Evolutionary conservation across 2,329 filamentous ascomycete genomes (phyloP), one percentile per base, ranked within the genome.

Genomic region (Talaromyces sp.): DNA sequence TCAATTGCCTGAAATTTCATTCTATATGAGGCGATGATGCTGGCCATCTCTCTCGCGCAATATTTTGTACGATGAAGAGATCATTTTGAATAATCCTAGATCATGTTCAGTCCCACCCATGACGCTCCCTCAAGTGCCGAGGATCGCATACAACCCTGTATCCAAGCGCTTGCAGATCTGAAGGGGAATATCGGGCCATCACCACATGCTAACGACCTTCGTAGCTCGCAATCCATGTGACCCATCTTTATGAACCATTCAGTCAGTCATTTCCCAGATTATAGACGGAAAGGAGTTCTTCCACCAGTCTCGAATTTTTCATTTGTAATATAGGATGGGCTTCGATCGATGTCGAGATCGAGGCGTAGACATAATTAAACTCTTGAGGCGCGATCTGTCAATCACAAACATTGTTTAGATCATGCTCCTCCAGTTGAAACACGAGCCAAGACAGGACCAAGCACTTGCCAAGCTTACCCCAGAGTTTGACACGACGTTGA

Each of bases 391-490:
- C 13, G 47, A 17, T 27, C 22, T 51, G 22, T 51, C 22, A 51
- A 27, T 3, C 2, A 17, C 6, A 8, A 8, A 13, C 2, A 29
- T 27, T 51, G 47, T 51, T 27, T 25, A 51, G 22, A 29, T 51
- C 47, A 51, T 51, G 47, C 25, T 51, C 47, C 3, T 51, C 47
- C 47, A 51, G 47, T 51, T 51, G 47, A 51, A 51, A 51, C 47
- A 17, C 22, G 47, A 27, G 47, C 47, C 47, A 51, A 51, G 22
- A 51, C 15, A 13, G 43, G 47, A 25, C 47, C 25, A 17, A 27
- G 47, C 22, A 47, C 17, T 51, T 29, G 47, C 47, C 47, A 51
- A 51, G 47, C 47, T 27, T 51, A 51, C 47, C 47, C 47, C 47
- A 51, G 47, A 51, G 25, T 27, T 51, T 51, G 47, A 51, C 47